These are phyloP conservation scores for Fusarium luffae DNA, from an alignment of 2,329 filamentous ascomycete species.

Conservation along the genomic window DNA sequence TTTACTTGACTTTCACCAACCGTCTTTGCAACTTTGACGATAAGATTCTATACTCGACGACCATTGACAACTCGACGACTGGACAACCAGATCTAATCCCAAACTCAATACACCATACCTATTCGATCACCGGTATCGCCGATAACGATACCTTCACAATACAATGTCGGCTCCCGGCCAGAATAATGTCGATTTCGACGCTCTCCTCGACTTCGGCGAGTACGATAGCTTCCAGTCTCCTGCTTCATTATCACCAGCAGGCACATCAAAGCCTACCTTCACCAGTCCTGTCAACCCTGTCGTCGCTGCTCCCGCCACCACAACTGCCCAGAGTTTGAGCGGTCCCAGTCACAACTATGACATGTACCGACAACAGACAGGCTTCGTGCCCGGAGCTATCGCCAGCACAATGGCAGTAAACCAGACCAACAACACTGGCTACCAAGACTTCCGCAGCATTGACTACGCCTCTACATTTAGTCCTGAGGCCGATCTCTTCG, in stretches of 20 bases:
- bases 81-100: constrained; percentile 6
- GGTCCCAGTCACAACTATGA: constrained; percentile 95
- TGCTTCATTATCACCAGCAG: constrained; percentile 63
- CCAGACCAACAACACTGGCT: constrained; percentile 67
- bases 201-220: constrained; percentile 69
- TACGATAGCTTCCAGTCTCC: constrained; percentile 74
- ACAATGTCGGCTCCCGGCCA: constrained; percentile 56
- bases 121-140: constrained; percentile 26
- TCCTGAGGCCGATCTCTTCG: constrained; percentile 73
- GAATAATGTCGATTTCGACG: constrained; percentile 65
- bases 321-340: constrained; percentile 71
- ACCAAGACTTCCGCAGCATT: constrained; percentile 60
- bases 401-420: constrained; percentile 84
- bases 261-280: constrained; percentile 65
- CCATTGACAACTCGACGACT: background rate
- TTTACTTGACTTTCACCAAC: constrained; percentile 14
- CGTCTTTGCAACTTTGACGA: background rate
- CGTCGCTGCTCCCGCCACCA: constrained; percentile 64
- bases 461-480: constrained; percentile 67
- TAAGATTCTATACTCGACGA: background rate
- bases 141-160: constrained; percentile 21
- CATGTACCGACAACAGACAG: constrained; percentile 94
- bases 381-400: constrained; percentile 85
- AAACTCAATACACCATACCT: background rate
- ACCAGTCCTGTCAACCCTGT: constrained; percentile 63